A percentile compares a stretch with the other conserved stretches of the same genome.
Evolutionary conservation across 768 basidiomycete genomes (phyloP).

Genomic region (Tylopilus balloui): DNA sequence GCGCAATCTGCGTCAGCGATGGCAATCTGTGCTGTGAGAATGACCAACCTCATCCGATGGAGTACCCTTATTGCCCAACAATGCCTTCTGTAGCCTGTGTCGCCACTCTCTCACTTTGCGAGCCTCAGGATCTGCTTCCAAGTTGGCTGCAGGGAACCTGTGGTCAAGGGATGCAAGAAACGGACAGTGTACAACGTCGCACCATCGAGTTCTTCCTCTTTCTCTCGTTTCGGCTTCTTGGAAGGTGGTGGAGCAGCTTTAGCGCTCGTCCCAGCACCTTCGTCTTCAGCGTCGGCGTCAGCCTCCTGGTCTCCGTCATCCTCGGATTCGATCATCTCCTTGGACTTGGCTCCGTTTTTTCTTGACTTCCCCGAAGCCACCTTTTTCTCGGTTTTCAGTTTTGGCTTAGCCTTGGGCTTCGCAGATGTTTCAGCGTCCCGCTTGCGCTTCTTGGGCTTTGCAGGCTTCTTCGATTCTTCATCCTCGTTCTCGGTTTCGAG

Average conservation of each 20-base stretch:
- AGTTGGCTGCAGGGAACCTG: constrained; percentile 30
- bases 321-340: constrained; percentile 63
- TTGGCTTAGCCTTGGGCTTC: constrained; percentile 41
- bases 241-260: constrained; percentile 56
- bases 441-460: constrained; percentile 56
- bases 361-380: constrained; percentile 32
- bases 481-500: constrained; percentile 51
- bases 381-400: constrained; percentile 43
- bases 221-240: constrained; percentile 59
- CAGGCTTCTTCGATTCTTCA: constrained; percentile 46
- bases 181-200: constrained; percentile 22
- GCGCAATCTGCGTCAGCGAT: constrained; percentile 6
- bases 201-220: constrained; percentile 62
- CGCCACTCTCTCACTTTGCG: constrained; percentile 85
- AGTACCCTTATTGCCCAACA: constrained; percentile 59
- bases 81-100: constrained; percentile 85
- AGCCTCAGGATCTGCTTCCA: constrained; percentile 58
- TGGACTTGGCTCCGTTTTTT: constrained; percentile 60
- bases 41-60: constrained; percentile 62
- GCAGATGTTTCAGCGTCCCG: constrained; percentile 50
- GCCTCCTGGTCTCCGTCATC: constrained; percentile 50
- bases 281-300: constrained; percentile 44
- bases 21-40: not conserved
- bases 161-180: constrained; percentile 6
- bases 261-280: constrained; percentile 46